A percentile compares a stretch with the other conserved stretches of the same genome.
phyloP scores from a whole-genome alignment of 768 basidiomycete genomes.

The Lactarius akahatsu region DNA sequence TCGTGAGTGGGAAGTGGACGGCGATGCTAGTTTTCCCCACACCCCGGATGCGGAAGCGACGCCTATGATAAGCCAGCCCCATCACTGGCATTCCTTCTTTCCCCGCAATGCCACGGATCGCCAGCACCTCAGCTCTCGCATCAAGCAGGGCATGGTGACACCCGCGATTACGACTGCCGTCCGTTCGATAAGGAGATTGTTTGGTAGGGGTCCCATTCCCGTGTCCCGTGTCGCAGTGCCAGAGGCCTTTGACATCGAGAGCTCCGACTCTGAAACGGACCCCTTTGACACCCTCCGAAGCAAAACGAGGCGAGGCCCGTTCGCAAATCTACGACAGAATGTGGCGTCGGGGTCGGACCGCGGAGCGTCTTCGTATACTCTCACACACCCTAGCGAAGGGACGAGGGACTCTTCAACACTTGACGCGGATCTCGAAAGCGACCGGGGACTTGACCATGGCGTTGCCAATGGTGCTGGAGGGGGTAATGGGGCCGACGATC shows the following conservation, averaged over 20 bases:
- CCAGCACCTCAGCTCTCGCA: conserved; percentile 9
- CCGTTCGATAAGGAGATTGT: conserved; percentile 15
- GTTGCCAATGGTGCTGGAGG: not conserved
- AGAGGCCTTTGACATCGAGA: conserved; percentile 17
- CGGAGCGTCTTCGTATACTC: not conserved
- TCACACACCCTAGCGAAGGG: not conserved
- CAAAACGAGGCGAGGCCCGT: not conserved
- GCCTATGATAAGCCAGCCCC: conserved; percentile 15
- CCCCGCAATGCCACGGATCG: not conserved
- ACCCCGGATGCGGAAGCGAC: conserved; percentile 17
- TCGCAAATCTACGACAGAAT: not conserved
- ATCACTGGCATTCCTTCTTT: conserved; percentile 9
- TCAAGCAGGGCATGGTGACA: not conserved
- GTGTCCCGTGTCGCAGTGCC: conserved; percentile 18
- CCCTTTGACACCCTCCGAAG: conserved; percentile 12
- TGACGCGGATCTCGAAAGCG: not conserved
- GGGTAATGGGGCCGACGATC: conserved; percentile 1
- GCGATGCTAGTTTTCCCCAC: not conserved
- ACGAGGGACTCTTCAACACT: conserved; percentile 3
- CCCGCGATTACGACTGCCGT: conserved; percentile 7
- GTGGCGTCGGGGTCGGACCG: not conserved
- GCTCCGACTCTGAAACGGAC: conserved; percentile 8
- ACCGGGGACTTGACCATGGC: not conserved
- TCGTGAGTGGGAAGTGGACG: conserved; percentile 12
- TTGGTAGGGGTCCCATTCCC: conserved; percentile 16